Conservation (phyloP, 2,329 filamentous ascomycete species). For the Fusarium solani-melongenae region DNA sequence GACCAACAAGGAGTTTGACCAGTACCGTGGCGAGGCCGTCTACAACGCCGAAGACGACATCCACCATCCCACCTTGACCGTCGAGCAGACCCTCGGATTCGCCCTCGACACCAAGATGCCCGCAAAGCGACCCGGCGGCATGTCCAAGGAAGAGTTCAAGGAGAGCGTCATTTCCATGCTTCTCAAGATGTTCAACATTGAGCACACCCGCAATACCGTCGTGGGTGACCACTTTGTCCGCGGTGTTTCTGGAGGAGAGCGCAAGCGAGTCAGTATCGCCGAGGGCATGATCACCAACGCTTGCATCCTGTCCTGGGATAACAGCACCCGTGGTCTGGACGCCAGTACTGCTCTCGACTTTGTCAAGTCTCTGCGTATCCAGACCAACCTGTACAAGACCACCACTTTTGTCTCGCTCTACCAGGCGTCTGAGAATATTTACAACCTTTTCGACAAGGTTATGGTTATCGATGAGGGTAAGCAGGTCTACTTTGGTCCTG, state of each 20-base stretch:
- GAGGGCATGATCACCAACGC: conserved; percentile 84
- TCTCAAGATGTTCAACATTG: conserved; percentile 93
- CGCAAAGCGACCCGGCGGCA: conserved; percentile 78
- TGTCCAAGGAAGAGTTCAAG: conserved; percentile 81
- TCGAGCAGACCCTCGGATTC: conserved; percentile 87
- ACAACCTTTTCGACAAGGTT: conserved; percentile 84
- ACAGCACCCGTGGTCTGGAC: conserved; percentile 76
- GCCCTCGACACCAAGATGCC: conserved; percentile 88
- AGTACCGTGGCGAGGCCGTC: conserved; percentile 83
- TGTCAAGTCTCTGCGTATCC: conserved; percentile 76
- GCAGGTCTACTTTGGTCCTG: conserved; percentile 80
- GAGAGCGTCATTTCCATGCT: conserved; percentile 78
- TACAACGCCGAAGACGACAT: conserved; percentile 86
- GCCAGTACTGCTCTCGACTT: conserved; percentile 76
- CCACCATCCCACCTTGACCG: conserved; percentile 86
- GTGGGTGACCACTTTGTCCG: conserved; percentile 87
- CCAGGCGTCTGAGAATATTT: conserved; percentile 86
- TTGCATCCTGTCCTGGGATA: conserved; percentile 80
- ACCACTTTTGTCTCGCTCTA: conserved; percentile 89
- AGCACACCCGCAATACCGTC: conserved; percentile 86
- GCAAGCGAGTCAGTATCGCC: conserved; percentile 78
- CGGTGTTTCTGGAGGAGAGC: conserved; percentile 79
- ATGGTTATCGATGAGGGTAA: conserved; percentile 81
- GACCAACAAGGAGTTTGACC: conserved; percentile 75
- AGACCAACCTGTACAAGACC: conserved; percentile 86